These are phyloP conservation scores for Penium margaritaceum DNA, from an alignment of 139 green algal genomes.

Conservation along the genomic window DNA sequence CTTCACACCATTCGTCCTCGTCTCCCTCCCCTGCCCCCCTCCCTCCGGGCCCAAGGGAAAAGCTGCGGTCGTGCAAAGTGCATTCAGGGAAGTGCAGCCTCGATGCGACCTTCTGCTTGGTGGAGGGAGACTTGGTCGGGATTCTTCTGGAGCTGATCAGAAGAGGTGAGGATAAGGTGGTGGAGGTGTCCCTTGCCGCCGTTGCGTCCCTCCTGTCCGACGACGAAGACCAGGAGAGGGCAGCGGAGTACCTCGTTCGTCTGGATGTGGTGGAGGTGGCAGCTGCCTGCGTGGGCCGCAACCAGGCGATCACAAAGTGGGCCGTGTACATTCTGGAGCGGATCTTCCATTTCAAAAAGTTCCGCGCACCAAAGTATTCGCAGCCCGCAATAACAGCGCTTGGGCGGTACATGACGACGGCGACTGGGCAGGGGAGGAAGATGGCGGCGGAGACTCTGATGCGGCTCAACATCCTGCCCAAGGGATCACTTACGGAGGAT, in stretches of 20 bases:
- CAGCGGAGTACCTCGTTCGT: constrained; percentile 26
- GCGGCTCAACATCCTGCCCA: constrained; percentile 12
- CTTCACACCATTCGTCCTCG: too few species aligned
- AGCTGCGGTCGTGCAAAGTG: constrained; percentile 15
- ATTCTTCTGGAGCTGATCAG: constrained; percentile 26
- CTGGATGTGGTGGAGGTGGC: constrained; percentile 10
- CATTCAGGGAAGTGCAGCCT: constrained; percentile 25
- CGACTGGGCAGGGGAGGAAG: constrained; percentile 11
- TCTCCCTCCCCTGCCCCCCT: background rate
- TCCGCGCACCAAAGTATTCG: constrained; percentile 17
- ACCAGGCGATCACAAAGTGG: background rate
- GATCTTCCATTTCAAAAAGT: constrained; percentile 28
- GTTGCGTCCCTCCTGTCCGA: constrained; percentile 15
- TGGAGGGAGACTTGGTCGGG: constrained; percentile 14
- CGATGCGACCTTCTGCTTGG: constrained; percentile 27
- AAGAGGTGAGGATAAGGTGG: background rate
- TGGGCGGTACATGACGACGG: constrained; percentile 20
- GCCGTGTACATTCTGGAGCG: constrained; percentile 20
- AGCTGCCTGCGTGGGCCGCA: constrained; percentile 1
- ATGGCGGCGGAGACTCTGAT: constrained; percentile 21
- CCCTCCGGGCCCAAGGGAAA: background rate
- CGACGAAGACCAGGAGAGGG: constrained; percentile 23
- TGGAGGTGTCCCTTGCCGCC: constrained; percentile 8
- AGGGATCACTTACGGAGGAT: constrained; percentile 1
- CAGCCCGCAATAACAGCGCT: constrained; percentile 12